Base-by-base conservation (phyloP, 1,139 yeast genomes). In the Arxiozyma telluris region DNA sequence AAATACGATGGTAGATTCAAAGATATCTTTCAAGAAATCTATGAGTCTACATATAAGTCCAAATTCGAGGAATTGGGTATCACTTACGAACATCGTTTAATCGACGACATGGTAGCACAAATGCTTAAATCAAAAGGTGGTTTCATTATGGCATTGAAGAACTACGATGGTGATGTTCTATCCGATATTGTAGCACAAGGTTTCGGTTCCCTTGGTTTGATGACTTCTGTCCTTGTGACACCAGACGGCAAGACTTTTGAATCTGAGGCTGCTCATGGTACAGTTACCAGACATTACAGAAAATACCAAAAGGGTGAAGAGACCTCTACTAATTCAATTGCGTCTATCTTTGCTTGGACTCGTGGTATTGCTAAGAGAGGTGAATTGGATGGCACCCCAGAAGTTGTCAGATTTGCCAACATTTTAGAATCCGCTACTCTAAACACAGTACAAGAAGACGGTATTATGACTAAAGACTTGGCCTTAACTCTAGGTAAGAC, bases 81-180 rank as follows among this genome's bases (percentile, higher is more conserved):
- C 62, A 80, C 83, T 81, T 86, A 84, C 65, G 93, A 86, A 67
- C 94, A 86, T 69, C 82, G 94, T 72, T 77, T 86, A 62, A 86
- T 86, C 59, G 94, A 86, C 69, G 94, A 86, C 69, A 86, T 86
- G 91, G 94, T 86, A 59, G 94, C 94, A 4, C 94, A 86, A 72
- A 86, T 86, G 94, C 74, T 86, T 68, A 86, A 86, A 70, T 84
- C 91, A 30, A 83, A 82, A 67, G 94, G 94, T 69, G 94, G 94
- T 12, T 86, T 80, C 67, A 81, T 86, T 61, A 83, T 86, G 77
- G 94, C 94, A 50, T 77, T 86, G 79, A 86, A 86, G 73, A 86
- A 86, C 72, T 86, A 86, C 67, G 94, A 86, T 69, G 94, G 94
- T 71, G 94, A 86, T 71, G 94, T 86, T 54, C 89, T 85, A 71